A percentile compares a stretch with the other conserved stretches of the same genome.
Evolutionary conservation across 2,329 filamentous ascomycete species (phyloP).

Genomic region (Byssothecium circinans): DNA sequence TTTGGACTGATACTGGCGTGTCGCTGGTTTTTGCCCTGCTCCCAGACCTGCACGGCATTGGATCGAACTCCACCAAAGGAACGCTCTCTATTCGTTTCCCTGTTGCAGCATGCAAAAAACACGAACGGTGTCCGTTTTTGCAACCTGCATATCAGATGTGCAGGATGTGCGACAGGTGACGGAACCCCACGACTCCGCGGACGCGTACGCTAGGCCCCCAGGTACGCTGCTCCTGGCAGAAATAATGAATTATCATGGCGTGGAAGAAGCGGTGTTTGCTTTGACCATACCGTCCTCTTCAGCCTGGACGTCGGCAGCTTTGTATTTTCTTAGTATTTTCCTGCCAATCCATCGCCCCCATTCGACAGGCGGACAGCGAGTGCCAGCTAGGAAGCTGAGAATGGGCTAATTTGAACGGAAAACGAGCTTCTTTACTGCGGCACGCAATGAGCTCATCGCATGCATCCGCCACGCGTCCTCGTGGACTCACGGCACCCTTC

Average conservation of each 20-base stretch:
- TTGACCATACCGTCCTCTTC: constrained; percentile 49
- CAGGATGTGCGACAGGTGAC: constrained; percentile 50
- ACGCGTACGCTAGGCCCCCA: constrained; percentile 52
- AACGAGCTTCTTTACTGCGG: too few relatives aligned
- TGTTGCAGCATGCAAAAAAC: constrained; percentile 56
- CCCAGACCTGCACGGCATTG: constrained; percentile 53
- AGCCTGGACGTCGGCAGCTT: constrained; percentile 27
- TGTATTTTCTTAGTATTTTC: constrained; percentile 44
- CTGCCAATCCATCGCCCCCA: constrained; percentile 20
- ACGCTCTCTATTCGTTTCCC: constrained; percentile 51
- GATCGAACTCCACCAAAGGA: constrained; percentile 49
- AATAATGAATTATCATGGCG: constrained; percentile 15
- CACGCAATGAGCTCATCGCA: too few relatives aligned
- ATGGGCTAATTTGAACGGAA: constrained; percentile 56
- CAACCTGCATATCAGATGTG: constrained; percentile 50
- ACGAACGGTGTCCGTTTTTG: constrained; percentile 56
- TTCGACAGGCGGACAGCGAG: background rate
- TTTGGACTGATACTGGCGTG: constrained; percentile 58
- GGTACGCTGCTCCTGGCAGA: constrained; percentile 27
- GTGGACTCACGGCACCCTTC: too few relatives aligned
- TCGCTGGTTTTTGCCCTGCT: too few relatives aligned
- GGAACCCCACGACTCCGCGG: constrained; percentile 48
- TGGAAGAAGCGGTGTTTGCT: constrained; percentile 39
- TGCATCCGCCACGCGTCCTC: too few relatives aligned
- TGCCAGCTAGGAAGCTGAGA: constrained; percentile 13